These are phyloP conservation scores for Apiotrichum brassicae DNA, from an alignment of 1,284 basidiomycete genomes.

Conservation along the genomic window DNA sequence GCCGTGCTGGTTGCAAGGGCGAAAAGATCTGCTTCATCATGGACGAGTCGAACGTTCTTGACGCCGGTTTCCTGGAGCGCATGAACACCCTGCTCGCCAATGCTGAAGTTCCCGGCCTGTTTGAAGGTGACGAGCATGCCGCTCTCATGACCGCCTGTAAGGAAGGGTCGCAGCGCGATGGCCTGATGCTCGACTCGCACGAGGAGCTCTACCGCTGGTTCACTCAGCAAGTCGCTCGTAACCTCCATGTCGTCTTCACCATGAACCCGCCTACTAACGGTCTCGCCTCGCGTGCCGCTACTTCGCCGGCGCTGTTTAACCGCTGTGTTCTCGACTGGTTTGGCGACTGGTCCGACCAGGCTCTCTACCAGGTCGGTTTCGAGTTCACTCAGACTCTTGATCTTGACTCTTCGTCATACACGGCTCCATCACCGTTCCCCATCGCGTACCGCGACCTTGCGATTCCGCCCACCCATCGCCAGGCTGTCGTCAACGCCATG, in stretches of 20 bases:
- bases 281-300: slow-evolving; percentile 88
- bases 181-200: slow-evolving; percentile 94
- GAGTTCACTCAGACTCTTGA: slow-evolving; percentile 91
- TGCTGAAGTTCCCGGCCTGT: slow-evolving; percentile 98
- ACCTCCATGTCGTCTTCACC: slow-evolving; percentile 95
- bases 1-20: slow-evolving; percentile 91
- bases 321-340: slow-evolving; percentile 98
- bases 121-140: slow-evolving; percentile 95
- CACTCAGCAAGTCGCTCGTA: slow-evolving; percentile 91
- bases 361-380: slow-evolving; percentile 91
- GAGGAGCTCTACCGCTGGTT: slow-evolving; percentile 98
- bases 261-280: slow-evolving; percentile 99
- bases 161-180: slow-evolving; percentile 95
- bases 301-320: slow-evolving; percentile 96
- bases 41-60: slow-evolving; percentile 98
- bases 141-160: slow-evolving; percentile 98
- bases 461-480: slow-evolving; percentile 64
- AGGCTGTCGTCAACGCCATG: slow-evolving; percentile 85
- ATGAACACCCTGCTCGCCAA: slow-evolving; percentile 99
- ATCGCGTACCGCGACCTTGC: slow-evolving; percentile 74
- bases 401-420: slow-evolving; percentile 74
- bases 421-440: slow-evolving; percentile 72
- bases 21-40: slow-evolving; percentile 99
- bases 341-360: slow-evolving; percentile 95
- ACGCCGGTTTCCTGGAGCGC: slow-evolving; percentile 95